Conservation (phyloP, 2,329 filamentous ascomycete genomes). For the Sporothrix mexicana region DNA sequence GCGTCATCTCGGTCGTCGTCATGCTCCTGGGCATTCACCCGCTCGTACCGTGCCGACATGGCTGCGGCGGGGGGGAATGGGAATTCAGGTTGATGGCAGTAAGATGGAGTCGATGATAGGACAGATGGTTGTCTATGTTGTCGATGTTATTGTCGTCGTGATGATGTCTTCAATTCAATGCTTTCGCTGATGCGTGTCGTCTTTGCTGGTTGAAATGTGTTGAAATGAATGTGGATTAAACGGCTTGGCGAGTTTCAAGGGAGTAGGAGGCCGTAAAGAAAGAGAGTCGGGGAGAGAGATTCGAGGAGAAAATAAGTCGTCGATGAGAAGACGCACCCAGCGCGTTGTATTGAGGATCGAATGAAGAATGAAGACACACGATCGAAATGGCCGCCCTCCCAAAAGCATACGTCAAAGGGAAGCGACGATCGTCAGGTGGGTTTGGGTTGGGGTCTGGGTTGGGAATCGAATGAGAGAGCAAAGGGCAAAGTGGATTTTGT, state of each 20-base stretch:
- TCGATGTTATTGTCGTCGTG: background rate
- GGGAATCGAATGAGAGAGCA: background rate
- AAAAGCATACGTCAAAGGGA: background rate
- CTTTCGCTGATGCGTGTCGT: background rate
- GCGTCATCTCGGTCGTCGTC: constrained; percentile 63
- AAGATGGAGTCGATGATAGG: background rate
- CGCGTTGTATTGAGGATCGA: background rate
- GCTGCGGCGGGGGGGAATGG: constrained; percentile 27
- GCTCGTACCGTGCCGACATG: constrained; percentile 64
- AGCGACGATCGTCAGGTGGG: constrained; percentile 19
- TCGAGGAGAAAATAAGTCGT: background rate
- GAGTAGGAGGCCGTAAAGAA: background rate
- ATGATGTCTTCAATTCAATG: background rate
- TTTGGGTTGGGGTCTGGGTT: background rate
- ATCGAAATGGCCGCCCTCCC: background rate
- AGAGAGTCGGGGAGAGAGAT: too few relatives aligned
- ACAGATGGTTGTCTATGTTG: background rate
- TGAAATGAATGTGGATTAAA: background rate
- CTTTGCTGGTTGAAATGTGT: constrained; percentile 13
- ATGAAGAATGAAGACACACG: background rate
- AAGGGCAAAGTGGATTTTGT: background rate
- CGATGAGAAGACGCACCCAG: background rate
- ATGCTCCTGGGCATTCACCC: constrained; percentile 51
- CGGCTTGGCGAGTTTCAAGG: constrained; percentile 21
- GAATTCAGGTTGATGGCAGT: background rate